Evolutionary conservation across 768 basidiomycete species (phyloP), one percentile per base, ranked within the genome.

Genomic region (Grammothele lineata): DNA sequence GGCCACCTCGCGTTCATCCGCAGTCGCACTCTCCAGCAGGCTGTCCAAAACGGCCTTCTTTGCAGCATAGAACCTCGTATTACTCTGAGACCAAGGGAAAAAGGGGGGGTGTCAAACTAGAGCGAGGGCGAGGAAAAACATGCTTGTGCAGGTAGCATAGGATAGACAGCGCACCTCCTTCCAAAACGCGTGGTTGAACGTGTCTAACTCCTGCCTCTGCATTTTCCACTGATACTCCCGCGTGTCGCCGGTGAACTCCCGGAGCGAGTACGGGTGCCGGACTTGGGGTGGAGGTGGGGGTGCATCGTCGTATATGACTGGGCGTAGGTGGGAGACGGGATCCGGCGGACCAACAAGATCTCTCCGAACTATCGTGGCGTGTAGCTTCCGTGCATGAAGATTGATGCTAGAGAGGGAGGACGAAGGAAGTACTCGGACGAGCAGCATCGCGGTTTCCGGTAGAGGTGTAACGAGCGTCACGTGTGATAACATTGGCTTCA

Each of bases 181-280:
- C 90, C 90, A 92, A 62, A 89, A 92, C 15, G 72, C 66, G 45
- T 92, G 84, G 51, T 90, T 83, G 58, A 86, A 82, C 19, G 78
- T 71, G 57, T 91, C 87, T 18, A 90, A 64, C 47, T 82, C 80
- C 63, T 88, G 82, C 43, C 83, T 72, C 50, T 82, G 77, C 37
- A 90, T 66, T 49, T 78, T 81, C 71, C 76, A 85, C 57, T 85
- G 87, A 39, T 89, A 73, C 45, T 86, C 82, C 7, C 76, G 70
- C 32, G 62, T 62, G 37, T 65, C 62, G 17, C 61, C 58, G 57
- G 41, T 66, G 65, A 92, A 92, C 62, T 92, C 89, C 47, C 70
- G 62, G 47, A 90, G 78, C 12, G 89, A 90, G 67, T 91, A 92
- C 3, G 88, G 89, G 61, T 90, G 87, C 36, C 56, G 48, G 48